Evolutionary conservation across 805 yeast species (phyloP).

Genomic region (Metschnikowia sp.): DNA sequence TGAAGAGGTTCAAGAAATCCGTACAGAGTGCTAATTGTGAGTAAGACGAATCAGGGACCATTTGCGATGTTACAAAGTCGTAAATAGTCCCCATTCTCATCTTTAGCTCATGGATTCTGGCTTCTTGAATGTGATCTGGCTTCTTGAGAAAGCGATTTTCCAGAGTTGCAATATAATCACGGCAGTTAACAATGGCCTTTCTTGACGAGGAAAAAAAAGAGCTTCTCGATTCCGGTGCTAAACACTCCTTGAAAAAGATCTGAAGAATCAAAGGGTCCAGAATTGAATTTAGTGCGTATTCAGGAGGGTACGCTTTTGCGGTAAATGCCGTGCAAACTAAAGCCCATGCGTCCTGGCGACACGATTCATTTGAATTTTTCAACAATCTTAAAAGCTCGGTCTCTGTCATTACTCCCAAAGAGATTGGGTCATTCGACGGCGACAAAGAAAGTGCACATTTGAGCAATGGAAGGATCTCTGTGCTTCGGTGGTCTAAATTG

Average conservation of each 20-base stretch:
- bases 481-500: slow-evolving; percentile 5
- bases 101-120: background rate
- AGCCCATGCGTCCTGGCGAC: slow-evolving; percentile 56
- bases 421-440: slow-evolving; percentile 9
- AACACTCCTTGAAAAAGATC: slow-evolving; percentile 8
- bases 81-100: slow-evolving; percentile 36
- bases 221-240: slow-evolving; percentile 52
- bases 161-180: slow-evolving; percentile 53
- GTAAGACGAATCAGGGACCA: slow-evolving; percentile 47
- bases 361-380: slow-evolving; percentile 39
- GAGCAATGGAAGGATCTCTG: slow-evolving; percentile 11
- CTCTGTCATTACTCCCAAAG: slow-evolving; percentile 1
- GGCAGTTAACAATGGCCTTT: slow-evolving; percentile 58
- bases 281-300: slow-evolving; percentile 43
- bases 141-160: slow-evolving; percentile 15
- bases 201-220: slow-evolving; percentile 60
- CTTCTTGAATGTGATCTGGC: slow-evolving; percentile 7
- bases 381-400: slow-evolving; percentile 34
- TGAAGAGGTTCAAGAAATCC: slow-evolving; percentile 48
- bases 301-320: slow-evolving; percentile 54
- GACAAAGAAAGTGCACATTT: slow-evolving; percentile 10
- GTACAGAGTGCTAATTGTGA: slow-evolving; percentile 30
- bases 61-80: slow-evolving; percentile 55
- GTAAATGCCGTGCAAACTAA: slow-evolving; percentile 60
- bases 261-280: slow-evolving; percentile 37